phyloP scores from a whole-genome alignment of 176 grass and related monocot species.

The Carex kokanica region DNA sequence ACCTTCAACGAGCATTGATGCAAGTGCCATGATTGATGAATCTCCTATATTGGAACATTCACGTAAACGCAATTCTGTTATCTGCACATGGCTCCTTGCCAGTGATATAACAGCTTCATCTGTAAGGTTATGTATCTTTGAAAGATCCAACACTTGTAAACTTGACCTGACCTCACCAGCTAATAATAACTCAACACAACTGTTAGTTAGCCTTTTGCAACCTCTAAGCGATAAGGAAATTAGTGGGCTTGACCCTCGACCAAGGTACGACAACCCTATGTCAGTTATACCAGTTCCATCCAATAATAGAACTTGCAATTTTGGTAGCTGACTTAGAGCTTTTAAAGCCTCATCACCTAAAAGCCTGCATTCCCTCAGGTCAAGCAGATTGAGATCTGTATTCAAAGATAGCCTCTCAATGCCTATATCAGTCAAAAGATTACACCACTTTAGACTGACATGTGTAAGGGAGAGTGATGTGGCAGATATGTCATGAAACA shows the following conservation, averaged over 20 bases:
- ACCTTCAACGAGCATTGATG: conserved; percentile 88
- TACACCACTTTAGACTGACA: conserved; percentile 88
- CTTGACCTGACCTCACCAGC: conserved; percentile 49
- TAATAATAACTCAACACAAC: conserved; percentile 59
- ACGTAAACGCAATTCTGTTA: conserved; percentile 62
- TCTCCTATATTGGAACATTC: conserved; percentile 69
- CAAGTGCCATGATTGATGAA: conserved; percentile 81
- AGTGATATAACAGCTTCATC: conserved; percentile 70
- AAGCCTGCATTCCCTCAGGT: conserved; percentile 80
- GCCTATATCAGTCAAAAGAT: conserved; percentile 73
- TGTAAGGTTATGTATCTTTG: conserved; percentile 62
- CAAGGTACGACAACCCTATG: conserved; percentile 66
- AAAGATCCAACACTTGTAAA: conserved; percentile 75
- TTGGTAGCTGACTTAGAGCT: conserved; percentile 67
- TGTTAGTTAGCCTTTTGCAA: conserved; percentile 76
- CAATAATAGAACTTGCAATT: conserved; percentile 58
- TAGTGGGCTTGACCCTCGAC: conserved; percentile 56
- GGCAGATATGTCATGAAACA: conserved; percentile 95
- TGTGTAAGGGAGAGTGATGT: conserved; percentile 95
- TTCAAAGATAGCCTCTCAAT: conserved; percentile 76
- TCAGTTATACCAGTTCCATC: conserved; percentile 64
- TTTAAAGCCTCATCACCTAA: conserved; percentile 78
- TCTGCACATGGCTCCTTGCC: conserved; percentile 54
- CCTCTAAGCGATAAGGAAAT: conserved; percentile 78
- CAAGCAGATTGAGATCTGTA: conserved; percentile 78